These are phyloP conservation scores for Annulohypoxylon moriforme DNA, from an alignment of 495 filamentous ascomycete genomes.

Conservation along the genomic window DNA sequence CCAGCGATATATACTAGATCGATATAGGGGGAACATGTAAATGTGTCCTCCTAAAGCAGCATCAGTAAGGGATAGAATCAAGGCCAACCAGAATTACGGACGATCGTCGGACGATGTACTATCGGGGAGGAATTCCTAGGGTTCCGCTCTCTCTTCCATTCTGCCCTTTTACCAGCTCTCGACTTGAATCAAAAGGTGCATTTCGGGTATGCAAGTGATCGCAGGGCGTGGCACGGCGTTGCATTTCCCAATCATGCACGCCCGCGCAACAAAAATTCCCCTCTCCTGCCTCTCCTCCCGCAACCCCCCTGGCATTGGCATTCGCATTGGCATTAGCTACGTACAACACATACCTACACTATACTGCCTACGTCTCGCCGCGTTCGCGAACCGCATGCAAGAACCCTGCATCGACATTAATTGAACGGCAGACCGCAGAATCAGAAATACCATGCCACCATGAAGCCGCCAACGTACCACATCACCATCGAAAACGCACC, in stretches of 20 bases:
- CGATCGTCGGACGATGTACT: conserved; percentile 31
- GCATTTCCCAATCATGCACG: conserved; percentile 40
- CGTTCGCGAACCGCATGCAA: conserved; percentile 31
- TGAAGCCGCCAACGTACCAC: conserved; percentile 37
- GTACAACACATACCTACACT: not conserved
- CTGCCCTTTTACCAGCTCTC: conserved; percentile 40
- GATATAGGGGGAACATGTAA: conserved; percentile 8
- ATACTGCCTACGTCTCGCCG: not conserved
- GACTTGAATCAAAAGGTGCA: conserved; percentile 39
- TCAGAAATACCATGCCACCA: conserved; percentile 34
- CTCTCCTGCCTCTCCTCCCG: conserved; percentile 30
- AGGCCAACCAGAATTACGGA: conserved; percentile 27
- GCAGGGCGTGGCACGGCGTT: conserved; percentile 31
- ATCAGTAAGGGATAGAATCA: conserved; percentile 31
- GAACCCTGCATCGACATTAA: conserved; percentile 41
- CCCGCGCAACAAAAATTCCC: conserved; percentile 3
- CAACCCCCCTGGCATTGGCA: conserved; percentile 24
- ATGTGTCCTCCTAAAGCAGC: conserved; percentile 15
- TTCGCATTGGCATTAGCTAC: not conserved
- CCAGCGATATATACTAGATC: conserved; percentile 21
- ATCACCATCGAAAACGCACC: conserved; percentile 28
- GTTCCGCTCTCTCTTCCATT: conserved; percentile 36
- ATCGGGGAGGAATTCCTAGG: conserved; percentile 34
- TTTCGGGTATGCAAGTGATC: conserved; percentile 44
- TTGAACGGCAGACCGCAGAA: conserved; percentile 36